Evolutionary conservation across 176 grass and related monocot genomes (phyloP).

Genomic region (Alloteropsis semialata): DNA sequence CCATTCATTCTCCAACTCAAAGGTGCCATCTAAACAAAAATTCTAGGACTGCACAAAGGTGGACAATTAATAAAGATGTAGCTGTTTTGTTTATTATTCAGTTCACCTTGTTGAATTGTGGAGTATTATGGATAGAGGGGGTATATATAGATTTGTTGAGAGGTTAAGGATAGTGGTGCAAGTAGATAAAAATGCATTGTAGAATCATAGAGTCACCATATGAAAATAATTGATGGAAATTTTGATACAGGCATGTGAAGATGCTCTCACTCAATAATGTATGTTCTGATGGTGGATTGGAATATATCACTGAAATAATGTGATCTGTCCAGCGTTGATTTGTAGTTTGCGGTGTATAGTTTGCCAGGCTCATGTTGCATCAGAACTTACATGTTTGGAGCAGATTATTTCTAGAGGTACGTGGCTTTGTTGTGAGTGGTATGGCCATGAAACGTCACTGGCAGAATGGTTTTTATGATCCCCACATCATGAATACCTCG

Average conservation of each 20-base stretch:
- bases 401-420: neutral
- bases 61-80: neutral
- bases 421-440: neutral
- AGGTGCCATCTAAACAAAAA: slow-evolving; percentile 3
- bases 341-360: slow-evolving; percentile 13
- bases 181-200: slow-evolving; percentile 42
- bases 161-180: slow-evolving; percentile 38
- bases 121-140: slow-evolving; percentile 22
- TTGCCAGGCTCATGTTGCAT: slow-evolving; percentile 19
- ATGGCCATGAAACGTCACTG: slow-evolving; percentile 8
- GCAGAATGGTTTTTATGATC: neutral
- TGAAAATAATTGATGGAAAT: slow-evolving; percentile 37
- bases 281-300: slow-evolving; percentile 51
- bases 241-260: slow-evolving; percentile 38
- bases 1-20: slow-evolving; percentile 67
- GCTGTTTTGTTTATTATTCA: slow-evolving; percentile 11
- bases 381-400: neutral
- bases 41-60: slow-evolving; percentile 19
- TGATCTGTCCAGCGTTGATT: slow-evolving; percentile 17
- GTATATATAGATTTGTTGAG: slow-evolving; percentile 50
- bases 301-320: slow-evolving; percentile 41
- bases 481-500: slow-evolving; percentile 12
- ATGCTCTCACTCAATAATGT: slow-evolving; percentile 76
- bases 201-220: slow-evolving; percentile 28
- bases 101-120: slow-evolving; percentile 42